Conservation (phyloP, 2,329 filamentous ascomycete genomes). For the Dactylonectria macrodidyma region DNA sequence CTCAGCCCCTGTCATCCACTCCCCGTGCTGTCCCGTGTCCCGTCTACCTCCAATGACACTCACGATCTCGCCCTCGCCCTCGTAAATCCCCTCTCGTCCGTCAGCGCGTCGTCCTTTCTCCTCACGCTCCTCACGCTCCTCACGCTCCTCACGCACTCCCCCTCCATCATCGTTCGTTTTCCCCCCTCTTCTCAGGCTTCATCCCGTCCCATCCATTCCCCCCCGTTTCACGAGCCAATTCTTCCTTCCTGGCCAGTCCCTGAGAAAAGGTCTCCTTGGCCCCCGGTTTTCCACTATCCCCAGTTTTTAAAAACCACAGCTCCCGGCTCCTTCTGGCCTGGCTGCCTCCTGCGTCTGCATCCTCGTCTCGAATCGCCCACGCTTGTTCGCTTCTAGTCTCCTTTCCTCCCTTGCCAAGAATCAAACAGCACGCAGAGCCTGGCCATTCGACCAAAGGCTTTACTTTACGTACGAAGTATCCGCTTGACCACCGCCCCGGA, state of each 20-base stretch:
- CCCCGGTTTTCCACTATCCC: not conserved
- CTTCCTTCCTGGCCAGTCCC: not conserved
- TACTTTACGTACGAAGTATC: constrained; percentile 23
- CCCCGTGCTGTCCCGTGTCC: not conserved
- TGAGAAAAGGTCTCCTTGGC: not conserved
- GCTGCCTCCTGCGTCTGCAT: constrained; percentile 1
- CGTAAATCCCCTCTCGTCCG: constrained; percentile 34
- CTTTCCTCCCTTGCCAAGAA: not conserved
- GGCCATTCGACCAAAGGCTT: constrained; percentile 1
- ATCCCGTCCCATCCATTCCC: constrained; percentile 15
- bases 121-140: constrained; percentile 2
- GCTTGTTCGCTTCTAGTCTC: constrained; percentile 3
- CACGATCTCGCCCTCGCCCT: constrained; percentile 29
- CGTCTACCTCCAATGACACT: constrained; percentile 30
- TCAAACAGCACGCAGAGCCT: not conserved
- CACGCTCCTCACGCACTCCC: constrained; percentile 4
- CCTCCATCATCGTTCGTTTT: constrained; percentile 20
- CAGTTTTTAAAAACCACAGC: constrained; percentile 4
- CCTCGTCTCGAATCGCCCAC: not conserved
- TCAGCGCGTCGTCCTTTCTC: constrained; percentile 9
- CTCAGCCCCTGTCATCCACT: constrained; percentile 17
- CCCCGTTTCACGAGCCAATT: not conserved
- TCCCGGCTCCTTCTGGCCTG: constrained; percentile 8
- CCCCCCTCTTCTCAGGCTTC: constrained; percentile 16
- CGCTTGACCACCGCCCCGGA: not conserved